Base-by-base conservation (phyloP, 192 early-diverging fungal genomes). In the Chytriomyces confervae region DNA sequence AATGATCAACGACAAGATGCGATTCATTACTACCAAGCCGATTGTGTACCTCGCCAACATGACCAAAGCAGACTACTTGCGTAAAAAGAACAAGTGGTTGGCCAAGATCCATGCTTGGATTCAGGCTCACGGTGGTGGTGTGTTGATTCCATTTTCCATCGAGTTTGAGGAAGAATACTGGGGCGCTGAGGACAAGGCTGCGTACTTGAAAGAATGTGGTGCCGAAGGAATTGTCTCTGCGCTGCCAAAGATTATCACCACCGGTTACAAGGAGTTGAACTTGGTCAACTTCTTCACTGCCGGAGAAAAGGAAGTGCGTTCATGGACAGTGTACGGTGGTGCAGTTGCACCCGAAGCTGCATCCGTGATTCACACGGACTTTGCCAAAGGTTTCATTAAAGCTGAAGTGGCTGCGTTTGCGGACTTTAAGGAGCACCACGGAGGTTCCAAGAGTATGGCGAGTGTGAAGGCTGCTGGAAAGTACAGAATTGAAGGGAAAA, bases 11-110 rank as follows among this genome's bases (percentile, higher is more conserved):
- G 79, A 86, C 62, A 84, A 84, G 67, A 89, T 95, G 82, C 79
- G 85, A 63, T 82, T 97, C 75, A 76, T 97, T 77, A 96, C 95
- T 6, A 81, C 80, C 6, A 81, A 81, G 70, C 80, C 80, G 7
- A 62, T 77, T 27, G 74, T 75, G 5, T 96, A 95, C 81, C 88
- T 98, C 68, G 92, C 88, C 71, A 98, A 98, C 84, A 85, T 98
- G 76, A 91, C 88, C 76, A 92, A 96, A 82, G 87, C 87, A 67
- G 96, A 98, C 82, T 97, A 89, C 76, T 77, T 94, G 45, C 89
- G 95, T 77, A 95, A 95, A 87, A 98, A 96, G 89, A 97, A 96
- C 90, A 95, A 95, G 63, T 94, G 90, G 91, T 81, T 80, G 87
- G 77, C 86, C 47, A 82, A 82, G 69, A 80, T 82, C 69, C 77